phyloP scores from a whole-genome alignment of 345 rosid species.

The Kandelia obovata region DNA sequence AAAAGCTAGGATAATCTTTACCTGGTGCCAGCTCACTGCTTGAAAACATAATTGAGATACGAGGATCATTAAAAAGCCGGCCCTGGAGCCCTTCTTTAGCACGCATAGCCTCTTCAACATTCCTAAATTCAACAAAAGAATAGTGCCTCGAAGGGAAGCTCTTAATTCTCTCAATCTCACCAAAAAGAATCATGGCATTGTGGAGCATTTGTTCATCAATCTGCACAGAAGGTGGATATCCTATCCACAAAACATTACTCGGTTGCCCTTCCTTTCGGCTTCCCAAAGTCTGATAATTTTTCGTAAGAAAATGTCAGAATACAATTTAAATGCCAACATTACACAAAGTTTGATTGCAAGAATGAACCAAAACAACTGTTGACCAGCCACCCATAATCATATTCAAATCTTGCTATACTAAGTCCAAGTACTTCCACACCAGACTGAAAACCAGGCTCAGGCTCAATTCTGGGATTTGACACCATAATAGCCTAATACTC shows the following conservation, averaged over 20 bases:
- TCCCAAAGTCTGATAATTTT: constrained; percentile 51
- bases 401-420: neutral
- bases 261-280: constrained; percentile 62
- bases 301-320: constrained; percentile 10
- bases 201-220: constrained; percentile 94
- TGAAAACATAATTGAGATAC: constrained; percentile 80
- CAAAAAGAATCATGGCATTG: constrained; percentile 95
- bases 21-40: constrained; percentile 63
- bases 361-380: neutral
- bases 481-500: neutral
- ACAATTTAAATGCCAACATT: neutral
- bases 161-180: constrained; percentile 88
- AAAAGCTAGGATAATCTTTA: constrained; percentile 46
- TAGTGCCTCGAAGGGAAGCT: constrained; percentile 77
- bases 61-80: constrained; percentile 82
- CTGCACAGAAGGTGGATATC: constrained; percentile 88
- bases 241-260: constrained; percentile 85
- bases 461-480: neutral
- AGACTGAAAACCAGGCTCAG: neutral
- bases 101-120: constrained; percentile 89
- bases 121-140: constrained; percentile 93
- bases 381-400: neutral
- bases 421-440: constrained; percentile 3
- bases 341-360: neutral
- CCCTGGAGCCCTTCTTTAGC: constrained; percentile 96